Percentiles rank a stretch among this genome's conserved stretches.
phyloP scores from a whole-genome alignment of 208 protist genomes.

The Herpetomonas samuelpessoai region DNA sequence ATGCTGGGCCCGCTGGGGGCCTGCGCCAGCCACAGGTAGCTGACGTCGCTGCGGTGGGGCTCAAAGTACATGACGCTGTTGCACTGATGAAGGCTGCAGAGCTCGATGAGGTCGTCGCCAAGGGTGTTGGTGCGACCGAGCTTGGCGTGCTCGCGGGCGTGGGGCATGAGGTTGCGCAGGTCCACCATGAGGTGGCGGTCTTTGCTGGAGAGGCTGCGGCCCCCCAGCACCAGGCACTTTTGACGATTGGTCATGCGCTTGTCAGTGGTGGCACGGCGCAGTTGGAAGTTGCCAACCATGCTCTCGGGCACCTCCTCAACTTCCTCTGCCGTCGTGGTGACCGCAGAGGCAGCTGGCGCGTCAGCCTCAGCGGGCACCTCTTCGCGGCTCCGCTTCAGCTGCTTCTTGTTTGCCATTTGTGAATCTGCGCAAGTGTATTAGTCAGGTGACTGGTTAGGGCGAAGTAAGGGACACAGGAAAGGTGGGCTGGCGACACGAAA shows the following conservation, averaged over 20 bases:
- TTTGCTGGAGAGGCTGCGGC: conserved; percentile 87
- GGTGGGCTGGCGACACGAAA: no score
- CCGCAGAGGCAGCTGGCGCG: not conserved
- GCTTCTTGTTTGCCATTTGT: not conserved
- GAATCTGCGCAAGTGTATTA: not conserved
- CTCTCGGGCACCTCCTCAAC: conserved; percentile 16
- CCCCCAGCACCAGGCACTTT: conserved; percentile 92
- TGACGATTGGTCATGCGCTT: conserved; percentile 92
- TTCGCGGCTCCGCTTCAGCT: not conserved
- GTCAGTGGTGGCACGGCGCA: conserved; percentile 51
- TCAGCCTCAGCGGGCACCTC: not conserved
- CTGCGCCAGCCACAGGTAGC: conserved; percentile 94
- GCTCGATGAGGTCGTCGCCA: conserved; percentile 76
- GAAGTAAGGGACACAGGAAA: no score
- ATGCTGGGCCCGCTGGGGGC: conserved; percentile 92
- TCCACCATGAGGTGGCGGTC: conserved; percentile 95
- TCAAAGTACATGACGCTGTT: conserved; percentile 94
- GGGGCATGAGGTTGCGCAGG: conserved; percentile 92
- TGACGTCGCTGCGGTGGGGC: conserved; percentile 82
- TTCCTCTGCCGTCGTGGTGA: conserved; percentile 13
- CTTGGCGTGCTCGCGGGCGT: conserved; percentile 93
- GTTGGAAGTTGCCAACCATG: conserved; percentile 58
- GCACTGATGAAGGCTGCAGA: conserved; percentile 92
- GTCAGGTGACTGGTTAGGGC: no score
- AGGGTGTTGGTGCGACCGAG: conserved; percentile 74